Conservation (phyloP, 768 basidiomycete species). For the Tricholomella constricta region DNA sequence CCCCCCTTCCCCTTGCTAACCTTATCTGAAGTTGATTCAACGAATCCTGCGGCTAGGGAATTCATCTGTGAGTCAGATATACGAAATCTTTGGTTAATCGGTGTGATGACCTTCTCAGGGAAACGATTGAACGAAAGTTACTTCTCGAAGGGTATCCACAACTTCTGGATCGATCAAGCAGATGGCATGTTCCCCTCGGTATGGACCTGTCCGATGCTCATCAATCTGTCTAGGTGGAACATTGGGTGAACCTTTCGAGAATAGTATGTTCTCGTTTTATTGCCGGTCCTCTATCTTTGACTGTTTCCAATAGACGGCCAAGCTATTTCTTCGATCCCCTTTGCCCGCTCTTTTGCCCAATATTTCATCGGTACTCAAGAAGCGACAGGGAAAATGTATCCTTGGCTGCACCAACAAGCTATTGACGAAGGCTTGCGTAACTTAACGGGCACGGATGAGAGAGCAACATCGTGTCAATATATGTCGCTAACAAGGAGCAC, state of each 20-base stretch:
- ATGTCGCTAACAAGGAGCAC: constrained; percentile 40
- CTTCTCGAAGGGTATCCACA: constrained; percentile 37
- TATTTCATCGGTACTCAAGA: constrained; percentile 40
- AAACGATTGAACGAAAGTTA: constrained; percentile 37
- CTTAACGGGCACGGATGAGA: constrained; percentile 24
- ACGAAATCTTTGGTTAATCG: not conserved
- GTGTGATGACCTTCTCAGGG: constrained; percentile 23
- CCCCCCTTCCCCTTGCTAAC: not conserved
- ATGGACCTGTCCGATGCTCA: not conserved
- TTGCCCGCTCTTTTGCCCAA: constrained; percentile 34
- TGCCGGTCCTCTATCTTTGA: not conserved
- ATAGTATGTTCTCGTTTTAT: constrained; percentile 24
- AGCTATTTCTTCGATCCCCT: constrained; percentile 31
- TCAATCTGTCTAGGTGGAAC: constrained; percentile 27
- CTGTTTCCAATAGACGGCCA: constrained; percentile 27
- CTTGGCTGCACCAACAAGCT: constrained; percentile 40
- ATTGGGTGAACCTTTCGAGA: constrained; percentile 36
- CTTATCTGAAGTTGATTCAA: constrained; percentile 30
- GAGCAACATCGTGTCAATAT: constrained; percentile 28
- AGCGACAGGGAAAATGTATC: constrained; percentile 37
- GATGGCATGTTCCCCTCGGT: constrained; percentile 25
- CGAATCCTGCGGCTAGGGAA: constrained; percentile 37
- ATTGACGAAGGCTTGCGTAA: constrained; percentile 38
- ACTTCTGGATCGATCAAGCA: constrained; percentile 42
- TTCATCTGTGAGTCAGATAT: constrained; percentile 31